phyloP scores from a whole-genome alignment of 441 rosid species.

The Pelargonium citronellum region DNA sequence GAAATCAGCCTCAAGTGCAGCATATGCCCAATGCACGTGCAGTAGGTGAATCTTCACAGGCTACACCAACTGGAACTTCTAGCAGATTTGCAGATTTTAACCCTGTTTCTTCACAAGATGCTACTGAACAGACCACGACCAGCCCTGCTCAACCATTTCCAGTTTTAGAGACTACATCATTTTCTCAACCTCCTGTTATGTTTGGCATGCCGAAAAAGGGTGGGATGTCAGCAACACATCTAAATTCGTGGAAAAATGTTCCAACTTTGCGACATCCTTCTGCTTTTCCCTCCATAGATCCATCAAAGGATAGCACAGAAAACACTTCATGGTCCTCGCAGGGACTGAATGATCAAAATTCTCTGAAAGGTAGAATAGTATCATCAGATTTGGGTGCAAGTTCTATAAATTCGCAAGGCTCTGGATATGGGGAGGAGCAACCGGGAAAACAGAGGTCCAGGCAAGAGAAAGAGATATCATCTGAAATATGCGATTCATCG shows the following conservation, averaged over 20 bases:
- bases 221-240: conserved; percentile 33
- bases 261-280: conserved; percentile 35
- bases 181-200: conserved; percentile 31
- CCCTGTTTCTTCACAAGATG: conserved; percentile 29
- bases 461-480: conserved; percentile 19
- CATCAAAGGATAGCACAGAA: conserved; percentile 34
- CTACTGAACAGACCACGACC: conserved; percentile 25
- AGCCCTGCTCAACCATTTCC: conserved; percentile 39
- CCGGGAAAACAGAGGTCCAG: conserved; percentile 23
- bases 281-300: conserved; percentile 31
- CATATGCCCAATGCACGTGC: conserved; percentile 27
- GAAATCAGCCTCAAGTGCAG: conserved; percentile 40
- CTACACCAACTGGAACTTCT: conserved; percentile 19
- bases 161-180: conserved; percentile 34
- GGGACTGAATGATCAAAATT: conserved; percentile 34
- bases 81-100: conserved; percentile 22
- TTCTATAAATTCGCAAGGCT: conserved; percentile 25
- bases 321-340: conserved; percentile 30
- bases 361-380: conserved; percentile 30
- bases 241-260: conserved; percentile 35
- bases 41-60: conserved; percentile 34
- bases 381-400: conserved; percentile 33
- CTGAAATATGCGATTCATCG: conserved; percentile 26
- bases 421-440: conserved; percentile 27
- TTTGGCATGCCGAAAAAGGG: conserved; percentile 37